Base-by-base conservation (phyloP, 768 basidiomycete genomes). In the Mycena epipterygia region DNA sequence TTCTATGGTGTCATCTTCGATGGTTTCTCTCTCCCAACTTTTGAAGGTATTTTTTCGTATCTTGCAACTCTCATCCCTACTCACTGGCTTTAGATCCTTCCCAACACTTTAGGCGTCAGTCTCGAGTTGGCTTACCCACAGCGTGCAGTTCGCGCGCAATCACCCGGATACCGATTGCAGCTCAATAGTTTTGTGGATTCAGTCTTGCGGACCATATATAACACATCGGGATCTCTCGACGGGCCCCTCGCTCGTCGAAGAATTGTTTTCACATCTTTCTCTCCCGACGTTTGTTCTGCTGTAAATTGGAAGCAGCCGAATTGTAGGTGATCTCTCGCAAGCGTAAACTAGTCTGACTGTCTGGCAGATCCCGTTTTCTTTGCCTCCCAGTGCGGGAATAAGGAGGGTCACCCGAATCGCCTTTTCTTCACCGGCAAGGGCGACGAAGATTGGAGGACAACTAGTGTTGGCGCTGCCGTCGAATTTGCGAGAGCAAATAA, bases 291-390 rank as follows among this genome's bases (percentile, higher is more conserved):
- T 0, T 97, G 96, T 80, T 90, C 94, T 11, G 92, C 94, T 19
- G 81, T 98, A 64, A 99, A 99, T 77, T 99, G 97, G 98, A 99
- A 99, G 81, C 97, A 99, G 81, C 97, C 97, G 16, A 99, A 99
- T 80, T 99, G 97, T 95, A 82, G 81, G 90, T 81, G 39, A 41
- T 29, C 46, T 56, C 53, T 73, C 73, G 27, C n/a, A 29, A 25
- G 23, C 44, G n/a, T 13, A 21, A 23, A 37, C 41, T 48, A 53
- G 23, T 17, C 68, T 69, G 42, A 71, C 60, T 30, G 52, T 67
- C 68, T 57, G 39, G 37, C 78, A 95, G 96, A 97, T 87, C 96
- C 97, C 62, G 97, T 99, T 41, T 98, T 99, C 84, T 95, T 98
- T 79, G 91, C 94, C 11, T 93, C 94, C 9, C 90, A 90, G 75